A percentile compares a stretch with the other conserved stretches of the same genome.
Conservation (phyloP, 768 basidiomycete genomes). For the Hygrocybe punicea region DNA sequence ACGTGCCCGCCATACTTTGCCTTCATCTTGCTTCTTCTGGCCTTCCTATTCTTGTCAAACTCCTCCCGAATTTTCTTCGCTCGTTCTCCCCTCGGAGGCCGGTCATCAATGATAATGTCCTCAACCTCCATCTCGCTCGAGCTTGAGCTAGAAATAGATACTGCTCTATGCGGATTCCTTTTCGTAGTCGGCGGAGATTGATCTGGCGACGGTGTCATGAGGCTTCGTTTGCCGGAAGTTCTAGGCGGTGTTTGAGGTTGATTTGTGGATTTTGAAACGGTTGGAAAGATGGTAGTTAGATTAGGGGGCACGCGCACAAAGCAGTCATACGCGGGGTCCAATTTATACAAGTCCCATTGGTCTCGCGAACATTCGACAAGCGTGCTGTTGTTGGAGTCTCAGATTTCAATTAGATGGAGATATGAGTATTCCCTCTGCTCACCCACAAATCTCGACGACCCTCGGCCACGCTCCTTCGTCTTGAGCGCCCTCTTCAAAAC, state of each 20-base stretch:
- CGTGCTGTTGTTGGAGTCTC: not conserved
- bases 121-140: constrained; percentile 45
- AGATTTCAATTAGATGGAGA: not conserved
- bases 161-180: constrained; percentile 18
- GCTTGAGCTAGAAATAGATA: not conserved
- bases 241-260: constrained; percentile 10
- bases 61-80: constrained; percentile 31
- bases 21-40: constrained; percentile 30
- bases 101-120: constrained; percentile 48
- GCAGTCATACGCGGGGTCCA: constrained; percentile 73
- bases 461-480: constrained; percentile 76
- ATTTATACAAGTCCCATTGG: constrained; percentile 84
- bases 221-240: constrained; percentile 18
- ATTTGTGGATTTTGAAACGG: constrained; percentile 14
- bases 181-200: constrained; percentile 3
- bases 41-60: constrained; percentile 33
- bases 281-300: constrained; percentile 33
- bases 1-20: constrained; percentile 19
- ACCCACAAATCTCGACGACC: constrained; percentile 63
- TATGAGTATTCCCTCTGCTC: not conserved
- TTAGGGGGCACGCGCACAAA: constrained; percentile 46
- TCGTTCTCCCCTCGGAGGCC: constrained; percentile 12
- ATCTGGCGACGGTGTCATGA: constrained; percentile 10
- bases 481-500: constrained; percentile 49
- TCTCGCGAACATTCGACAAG: constrained; percentile 44